A percentile compares a stretch with the other conserved stretches of the same genome.
Evolutionary conservation across 805 yeast genomes (phyloP).

Genomic region (Grigorovia yakushimaensis): DNA sequence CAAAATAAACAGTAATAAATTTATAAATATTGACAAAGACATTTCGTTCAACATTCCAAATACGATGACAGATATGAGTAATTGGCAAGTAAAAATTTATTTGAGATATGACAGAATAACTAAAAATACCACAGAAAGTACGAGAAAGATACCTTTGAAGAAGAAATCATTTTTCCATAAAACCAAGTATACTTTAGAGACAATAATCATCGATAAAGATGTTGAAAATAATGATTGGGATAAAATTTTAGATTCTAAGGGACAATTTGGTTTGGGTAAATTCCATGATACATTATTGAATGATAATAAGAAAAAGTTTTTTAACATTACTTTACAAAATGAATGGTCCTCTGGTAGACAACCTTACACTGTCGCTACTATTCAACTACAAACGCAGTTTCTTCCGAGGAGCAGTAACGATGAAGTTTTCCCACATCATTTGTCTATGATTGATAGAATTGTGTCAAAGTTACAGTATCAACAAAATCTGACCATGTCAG

Average conservation of each 20-base stretch:
- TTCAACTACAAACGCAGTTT: slow-evolving; percentile 59
- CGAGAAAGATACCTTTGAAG: slow-evolving; percentile 43
- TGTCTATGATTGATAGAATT: slow-evolving; percentile 40
- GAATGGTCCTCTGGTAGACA: slow-evolving; percentile 58
- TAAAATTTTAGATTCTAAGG: slow-evolving; percentile 61
- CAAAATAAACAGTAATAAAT: background rate
- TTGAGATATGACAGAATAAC: slow-evolving; percentile 40
- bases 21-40: slow-evolving; percentile 46
- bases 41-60: slow-evolving; percentile 44
- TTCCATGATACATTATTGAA: background rate
- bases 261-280: slow-evolving; percentile 76
- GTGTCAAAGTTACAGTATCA: slow-evolving; percentile 31
- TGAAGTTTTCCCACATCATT: slow-evolving; percentile 62
- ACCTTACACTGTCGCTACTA: slow-evolving; percentile 49
- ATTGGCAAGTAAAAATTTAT: slow-evolving; percentile 42
- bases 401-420: slow-evolving; percentile 51
- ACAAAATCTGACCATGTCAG: slow-evolving; percentile 38
- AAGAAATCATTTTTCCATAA: slow-evolving; percentile 24
- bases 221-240: slow-evolving; percentile 49
- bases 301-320: background rate
- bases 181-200: slow-evolving; percentile 30
- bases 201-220: slow-evolving; percentile 41
- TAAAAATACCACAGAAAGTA: slow-evolving; percentile 47
- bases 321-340: slow-evolving; percentile 33
- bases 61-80: slow-evolving; percentile 26